Evolutionary conservation across 257 asterid genomes (phyloP).

Genomic region (Lithospermum erythrorhizon): DNA sequence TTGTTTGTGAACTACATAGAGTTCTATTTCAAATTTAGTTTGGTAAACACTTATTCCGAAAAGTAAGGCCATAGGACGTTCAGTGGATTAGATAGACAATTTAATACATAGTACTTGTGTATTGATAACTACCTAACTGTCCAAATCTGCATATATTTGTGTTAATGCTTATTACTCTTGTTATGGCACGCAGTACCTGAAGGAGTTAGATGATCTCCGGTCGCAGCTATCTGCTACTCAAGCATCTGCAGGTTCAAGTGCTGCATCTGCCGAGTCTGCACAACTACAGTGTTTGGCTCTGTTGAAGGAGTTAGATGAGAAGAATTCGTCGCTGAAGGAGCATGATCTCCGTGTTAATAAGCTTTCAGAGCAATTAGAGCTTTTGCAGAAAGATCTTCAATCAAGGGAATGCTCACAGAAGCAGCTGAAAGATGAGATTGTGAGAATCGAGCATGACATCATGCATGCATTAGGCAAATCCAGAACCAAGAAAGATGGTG

Average conservation of each 20-base stretch:
- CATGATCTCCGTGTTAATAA: conserved; percentile 53
- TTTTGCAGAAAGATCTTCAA: conserved; percentile 68
- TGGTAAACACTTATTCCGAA: too few relatives aligned
- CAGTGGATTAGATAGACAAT: too few relatives aligned
- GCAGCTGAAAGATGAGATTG: conserved; percentile 76
- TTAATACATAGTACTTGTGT: too few relatives aligned
- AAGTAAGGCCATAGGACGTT: too few relatives aligned
- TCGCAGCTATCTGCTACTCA: conserved; percentile 48
- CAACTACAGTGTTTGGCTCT: conserved; percentile 62
- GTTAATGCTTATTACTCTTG: too few relatives aligned
- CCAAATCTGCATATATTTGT: neutral
- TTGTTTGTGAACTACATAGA: too few relatives aligned
- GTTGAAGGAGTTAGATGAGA: conserved; percentile 60
- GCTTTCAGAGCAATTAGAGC: conserved; percentile 69
- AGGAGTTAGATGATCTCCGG: conserved; percentile 67
- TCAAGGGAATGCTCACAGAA: conserved; percentile 67
- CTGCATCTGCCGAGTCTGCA: conserved; percentile 66
- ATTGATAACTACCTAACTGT: neutral
- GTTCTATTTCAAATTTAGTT: too few relatives aligned
- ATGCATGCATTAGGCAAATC: conserved; percentile 62
- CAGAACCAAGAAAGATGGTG: conserved; percentile 57
- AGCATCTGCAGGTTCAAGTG: conserved; percentile 78
- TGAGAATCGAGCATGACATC: conserved; percentile 73
- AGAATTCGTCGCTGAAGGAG: conserved; percentile 49
- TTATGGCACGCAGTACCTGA: conserved; percentile 37